Base-by-base conservation (phyloP, 768 basidiomycete genomes). In the Collybia mongolica region DNA sequence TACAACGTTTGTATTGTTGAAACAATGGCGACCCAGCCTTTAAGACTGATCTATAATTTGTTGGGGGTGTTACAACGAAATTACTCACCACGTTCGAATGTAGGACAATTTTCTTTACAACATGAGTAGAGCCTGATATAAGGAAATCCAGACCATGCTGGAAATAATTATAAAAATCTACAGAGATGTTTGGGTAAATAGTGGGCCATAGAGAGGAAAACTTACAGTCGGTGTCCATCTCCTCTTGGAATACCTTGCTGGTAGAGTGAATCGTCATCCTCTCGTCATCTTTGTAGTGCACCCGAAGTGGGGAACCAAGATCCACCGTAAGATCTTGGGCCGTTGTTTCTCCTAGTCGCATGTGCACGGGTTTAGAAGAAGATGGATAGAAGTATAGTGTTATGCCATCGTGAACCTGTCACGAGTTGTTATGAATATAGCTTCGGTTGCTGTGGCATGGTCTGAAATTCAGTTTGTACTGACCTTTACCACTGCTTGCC, bases 91-190 rank as follows among this genome's bases (percentile, higher is more conserved):
- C 80, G 57, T 96, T 97, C 2, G 93, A 82, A 62, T 97, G 93
- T 6, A 92, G 69, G 20, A 96, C 72, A 32, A 96, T 88, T 76
- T 97, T 97, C 63, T 77, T 80, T 17, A 95, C 88, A 5, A 79
- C 58, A 59, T 94, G 90, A 14, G 77, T 79, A 18, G 73, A 74
- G 41, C 80, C 86, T 19, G 84, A 87, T 15, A 97, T 76, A 23
- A 95, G 76, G 54, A 95, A 90, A 63, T 97, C 93, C 17, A 97
- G 69, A 1, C 93, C 93, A 60, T 93, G 84, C 57, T 93, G 88
- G 57, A 95, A 93, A 61, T 97, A 97, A 60, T 95, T 96, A 68
- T 90, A 93, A 64, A 93, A 93, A 66, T 93, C 90, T 92, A 53
- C 20, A 12, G 2, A 36, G 44, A 41, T n/a, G 35, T 49, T 44